A percentile compares a stretch with the other conserved stretches of the same genome.
Conservation (phyloP, 2,329 filamentous ascomycete species). For the Fusarium chlamydosporum region DNA sequence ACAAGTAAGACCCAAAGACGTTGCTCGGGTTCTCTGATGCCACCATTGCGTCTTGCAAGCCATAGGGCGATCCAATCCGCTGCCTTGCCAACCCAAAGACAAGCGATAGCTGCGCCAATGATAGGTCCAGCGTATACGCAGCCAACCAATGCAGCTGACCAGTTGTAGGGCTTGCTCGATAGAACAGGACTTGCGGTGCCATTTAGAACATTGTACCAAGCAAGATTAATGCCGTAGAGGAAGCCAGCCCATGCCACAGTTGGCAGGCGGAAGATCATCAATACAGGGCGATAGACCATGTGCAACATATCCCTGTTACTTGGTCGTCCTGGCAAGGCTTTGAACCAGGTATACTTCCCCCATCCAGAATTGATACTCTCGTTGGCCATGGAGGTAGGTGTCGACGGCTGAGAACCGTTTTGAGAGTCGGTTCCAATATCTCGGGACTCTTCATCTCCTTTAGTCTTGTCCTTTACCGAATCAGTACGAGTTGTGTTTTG, state of each 20-base stretch:
- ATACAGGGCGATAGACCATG: constrained; percentile 10
- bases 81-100: constrained; percentile 4
- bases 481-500: background rate
- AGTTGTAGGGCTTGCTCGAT: constrained; percentile 4
- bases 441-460: background rate
- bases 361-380: background rate
- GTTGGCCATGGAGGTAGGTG: rapidly evolving
- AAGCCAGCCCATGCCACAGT: constrained; percentile 8
- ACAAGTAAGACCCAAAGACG: constrained; percentile 5
- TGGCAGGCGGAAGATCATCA: constrained; percentile 10
- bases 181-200: background rate
- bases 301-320: constrained; percentile 5
- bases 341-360: constrained; percentile 10
- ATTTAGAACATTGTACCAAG: constrained; percentile 15
- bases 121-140: constrained; percentile 3
- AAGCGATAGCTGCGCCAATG: background rate
- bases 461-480: background rate
- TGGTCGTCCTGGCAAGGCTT: background rate
- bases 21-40: constrained; percentile 4
- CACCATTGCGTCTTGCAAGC: background rate
- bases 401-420: background rate
- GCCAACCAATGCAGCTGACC: constrained; percentile 1
- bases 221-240: constrained; percentile 10
- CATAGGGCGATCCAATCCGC: constrained; percentile 5
- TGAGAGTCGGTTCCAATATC: background rate